Evolutionary conservation across 1,284 basidiomycete species (phyloP), one percentile per base, ranked within the genome.

Genomic region (Ganoderma lucidum): DNA sequence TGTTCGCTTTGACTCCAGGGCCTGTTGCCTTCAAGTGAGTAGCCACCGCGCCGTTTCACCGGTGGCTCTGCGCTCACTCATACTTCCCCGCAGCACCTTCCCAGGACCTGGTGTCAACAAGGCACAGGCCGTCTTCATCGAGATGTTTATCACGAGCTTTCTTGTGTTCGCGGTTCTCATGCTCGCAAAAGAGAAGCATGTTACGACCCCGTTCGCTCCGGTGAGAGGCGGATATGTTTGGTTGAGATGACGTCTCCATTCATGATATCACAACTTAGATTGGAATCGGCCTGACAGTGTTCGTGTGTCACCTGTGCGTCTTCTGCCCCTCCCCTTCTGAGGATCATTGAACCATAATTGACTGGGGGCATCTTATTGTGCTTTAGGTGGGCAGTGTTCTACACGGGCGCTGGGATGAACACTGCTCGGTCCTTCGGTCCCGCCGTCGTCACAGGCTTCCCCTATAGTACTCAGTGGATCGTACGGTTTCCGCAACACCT

Each of bases 361-460:
- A 66, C 62, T 42, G 12, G 19, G 44, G 17, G 32, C 23, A 23
- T 6, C 30, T 19, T 35, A 30, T 30, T 28, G 37, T 17, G 8
- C 15, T 32, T 4, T 51, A 79, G 78, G 30, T 81, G 79, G 72
- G 84, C 86, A 0, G 83, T 88, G 2, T 84, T 81, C 70, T 90
- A 86, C 74, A 90, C 88, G 0, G 88, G 89, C 6, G 88, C 85
- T 14, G 83, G 83, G 17, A 87, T 89, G 85, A 94, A 94, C 77
- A 90, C 91, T 1, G 93, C 93, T 15, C 86, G 93, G 72, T 82
- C 92, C 0, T 93, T 94, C 77, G 93, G 92, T 0, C 93, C 93
- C 0, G 90, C 92, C 3, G 89, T 88, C 17, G 83, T 94, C 51
- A 83, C 86, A 1, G 86, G 87, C 8, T 94, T 93, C 76, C 79